phyloP scores from a whole-genome alignment of 2,329 filamentous ascomycete species.

The Xylaria sp. region DNA sequence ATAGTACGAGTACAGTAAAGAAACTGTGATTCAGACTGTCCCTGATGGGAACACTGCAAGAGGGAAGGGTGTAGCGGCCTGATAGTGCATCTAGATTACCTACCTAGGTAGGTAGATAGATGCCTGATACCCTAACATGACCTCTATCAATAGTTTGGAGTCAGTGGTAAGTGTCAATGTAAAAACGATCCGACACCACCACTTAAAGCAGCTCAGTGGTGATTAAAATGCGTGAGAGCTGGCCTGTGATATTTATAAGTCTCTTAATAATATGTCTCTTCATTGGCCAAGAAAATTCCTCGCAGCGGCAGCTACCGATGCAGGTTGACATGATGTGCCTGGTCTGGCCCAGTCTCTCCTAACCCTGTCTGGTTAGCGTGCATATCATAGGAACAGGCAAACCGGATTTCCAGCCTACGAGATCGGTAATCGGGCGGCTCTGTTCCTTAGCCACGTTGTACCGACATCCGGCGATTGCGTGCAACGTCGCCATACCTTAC shows the following conservation, averaged over 20 bases:
- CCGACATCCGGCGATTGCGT: conserved; percentile 37
- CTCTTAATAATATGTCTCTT: neutral
- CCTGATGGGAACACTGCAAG: neutral
- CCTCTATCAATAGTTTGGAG: too few relatives aligned
- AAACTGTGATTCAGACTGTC: neutral
- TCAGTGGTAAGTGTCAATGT: too few relatives aligned
- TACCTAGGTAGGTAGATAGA: too few relatives aligned
- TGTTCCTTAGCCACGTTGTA: neutral
- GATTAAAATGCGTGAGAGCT: neutral
- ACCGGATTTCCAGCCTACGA: neutral
- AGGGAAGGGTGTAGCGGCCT: too few relatives aligned
- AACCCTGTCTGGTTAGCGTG: neutral
- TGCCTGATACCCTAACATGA: too few relatives aligned
- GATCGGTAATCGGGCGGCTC: conserved; percentile 40
- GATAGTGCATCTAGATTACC: too few relatives aligned
- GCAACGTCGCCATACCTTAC: conserved; percentile 32
- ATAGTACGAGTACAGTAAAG: neutral
- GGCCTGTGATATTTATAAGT: neutral
- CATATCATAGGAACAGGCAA: neutral
- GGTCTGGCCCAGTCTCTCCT: neutral
- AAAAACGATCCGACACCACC: too few relatives aligned
- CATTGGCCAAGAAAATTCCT: neutral
- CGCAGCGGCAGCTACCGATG: neutral
- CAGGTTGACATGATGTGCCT: conserved; percentile 2
- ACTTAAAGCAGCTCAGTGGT: too few relatives aligned